Conservation (phyloP, 2,329 filamentous ascomycete species). For the Cercospora sojina region DNA sequence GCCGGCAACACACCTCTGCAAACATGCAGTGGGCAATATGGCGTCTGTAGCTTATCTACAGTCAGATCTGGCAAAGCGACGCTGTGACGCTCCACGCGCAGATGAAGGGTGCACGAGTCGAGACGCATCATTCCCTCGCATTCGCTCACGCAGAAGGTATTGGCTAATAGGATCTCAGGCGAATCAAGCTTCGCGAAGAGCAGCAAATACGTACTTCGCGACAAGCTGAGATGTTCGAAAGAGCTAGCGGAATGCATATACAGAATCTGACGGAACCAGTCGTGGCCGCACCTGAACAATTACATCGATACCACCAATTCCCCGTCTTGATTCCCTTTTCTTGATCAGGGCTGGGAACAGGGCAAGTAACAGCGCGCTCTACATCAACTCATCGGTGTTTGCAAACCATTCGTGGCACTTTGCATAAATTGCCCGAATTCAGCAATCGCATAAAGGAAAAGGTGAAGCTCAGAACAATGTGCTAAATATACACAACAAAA, state of each 20-base stretch:
- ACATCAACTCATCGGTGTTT: not conserved
- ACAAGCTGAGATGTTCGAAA: no score
- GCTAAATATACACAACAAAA: constrained; percentile 11
- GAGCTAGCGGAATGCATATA: no score
- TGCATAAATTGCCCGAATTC: not conserved
- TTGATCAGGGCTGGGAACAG: not conserved
- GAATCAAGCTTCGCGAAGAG: no score
- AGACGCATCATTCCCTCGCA: no score
- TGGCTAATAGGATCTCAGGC: no score
- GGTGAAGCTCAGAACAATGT: constrained; percentile 4
- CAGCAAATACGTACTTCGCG: no score
- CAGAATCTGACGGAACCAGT: no score
- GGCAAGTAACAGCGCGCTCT: not conserved
- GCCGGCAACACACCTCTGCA: not conserved
- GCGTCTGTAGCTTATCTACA: not conserved
- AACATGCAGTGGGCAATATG: not conserved
- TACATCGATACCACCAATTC: not conserved
- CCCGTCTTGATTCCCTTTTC: not conserved
- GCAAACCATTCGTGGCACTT: not conserved
- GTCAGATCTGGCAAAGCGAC: no score
- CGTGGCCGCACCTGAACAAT: no score
- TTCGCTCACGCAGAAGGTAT: no score
- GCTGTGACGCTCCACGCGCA: no score
- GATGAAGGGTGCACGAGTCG: no score
- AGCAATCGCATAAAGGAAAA: not conserved